Percentiles rank a stretch among this genome's conserved stretches.
Conservation (phyloP, 768 basidiomycete genomes). For the Phaffia tasmanica region DNA sequence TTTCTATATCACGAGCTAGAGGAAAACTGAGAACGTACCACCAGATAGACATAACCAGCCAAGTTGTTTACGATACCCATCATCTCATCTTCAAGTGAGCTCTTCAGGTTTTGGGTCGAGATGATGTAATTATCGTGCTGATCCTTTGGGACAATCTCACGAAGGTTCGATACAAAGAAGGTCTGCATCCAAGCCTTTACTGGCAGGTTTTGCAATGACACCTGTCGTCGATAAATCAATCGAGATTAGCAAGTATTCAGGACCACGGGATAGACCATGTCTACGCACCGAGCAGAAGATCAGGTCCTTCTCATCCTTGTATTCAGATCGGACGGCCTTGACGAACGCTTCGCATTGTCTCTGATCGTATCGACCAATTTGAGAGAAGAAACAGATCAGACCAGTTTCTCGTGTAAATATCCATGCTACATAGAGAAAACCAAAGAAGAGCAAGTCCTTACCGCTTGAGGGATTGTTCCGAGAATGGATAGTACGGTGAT, state of each 20-base stretch:
- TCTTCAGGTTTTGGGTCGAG: conserved; percentile 7
- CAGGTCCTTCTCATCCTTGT: too few species aligned
- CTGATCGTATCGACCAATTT: too few species aligned
- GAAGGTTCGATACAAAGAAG: conserved; percentile 14
- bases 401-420: too few species aligned
- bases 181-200: conserved; percentile 13
- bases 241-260: neutral
- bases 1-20: neutral
- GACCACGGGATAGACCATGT: neutral
- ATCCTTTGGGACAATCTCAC: neutral
- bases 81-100: conserved; percentile 3
- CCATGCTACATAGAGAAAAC: too few species aligned
- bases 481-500: conserved; percentile 9
- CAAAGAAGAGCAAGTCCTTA: neutral
- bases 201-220: neutral
- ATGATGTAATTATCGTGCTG: conserved; percentile 18
- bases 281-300: neutral
- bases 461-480: conserved; percentile 1
- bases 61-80: conserved; percentile 14
- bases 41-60: conserved; percentile 15
- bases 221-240: neutral
- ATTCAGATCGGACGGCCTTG: too few species aligned
- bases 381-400: too few species aligned
- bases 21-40: neutral
- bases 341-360: too few species aligned